These are phyloP conservation scores for Eleusine coracana DNA, from an alignment of 176 grass and related monocot species.

Conservation along the genomic window DNA sequence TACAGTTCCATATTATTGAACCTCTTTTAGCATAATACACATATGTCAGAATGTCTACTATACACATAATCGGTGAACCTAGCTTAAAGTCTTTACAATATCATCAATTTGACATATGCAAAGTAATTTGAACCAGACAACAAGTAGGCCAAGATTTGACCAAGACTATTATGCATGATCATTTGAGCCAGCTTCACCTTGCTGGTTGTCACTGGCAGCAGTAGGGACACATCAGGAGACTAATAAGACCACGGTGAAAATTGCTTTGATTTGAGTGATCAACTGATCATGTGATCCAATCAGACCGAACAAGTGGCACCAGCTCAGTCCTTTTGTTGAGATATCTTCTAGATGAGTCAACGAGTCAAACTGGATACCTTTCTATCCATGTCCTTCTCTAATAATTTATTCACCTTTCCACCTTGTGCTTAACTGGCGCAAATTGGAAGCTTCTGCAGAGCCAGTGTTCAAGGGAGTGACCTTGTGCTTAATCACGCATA, in stretches of 20 bases:
- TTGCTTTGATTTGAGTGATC: no score
- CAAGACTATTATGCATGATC: background rate
- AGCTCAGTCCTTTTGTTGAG: background rate
- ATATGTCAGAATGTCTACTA: background rate
- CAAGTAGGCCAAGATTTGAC: background rate
- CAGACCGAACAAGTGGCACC: background rate
- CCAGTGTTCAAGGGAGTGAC: background rate
- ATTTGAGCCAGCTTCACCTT: background rate
- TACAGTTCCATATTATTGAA: background rate
- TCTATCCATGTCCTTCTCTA: background rate
- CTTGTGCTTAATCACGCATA: background rate
- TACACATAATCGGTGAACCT: background rate
- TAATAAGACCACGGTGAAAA: background rate
- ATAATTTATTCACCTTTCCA: background rate
- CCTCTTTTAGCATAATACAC: background rate
- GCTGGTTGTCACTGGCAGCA: background rate
- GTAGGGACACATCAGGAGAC: constrained; percentile 1
- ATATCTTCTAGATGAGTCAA: background rate
- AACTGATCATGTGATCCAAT: background rate
- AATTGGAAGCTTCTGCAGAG: constrained; percentile 29
- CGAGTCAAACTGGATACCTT: background rate
- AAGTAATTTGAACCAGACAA: background rate
- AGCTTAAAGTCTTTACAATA: background rate
- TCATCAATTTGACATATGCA: background rate
- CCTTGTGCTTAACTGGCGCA: constrained; percentile 4